Evolutionary conservation across 441 rosid species (phyloP).

Genomic region (Erodium texanum): DNA sequence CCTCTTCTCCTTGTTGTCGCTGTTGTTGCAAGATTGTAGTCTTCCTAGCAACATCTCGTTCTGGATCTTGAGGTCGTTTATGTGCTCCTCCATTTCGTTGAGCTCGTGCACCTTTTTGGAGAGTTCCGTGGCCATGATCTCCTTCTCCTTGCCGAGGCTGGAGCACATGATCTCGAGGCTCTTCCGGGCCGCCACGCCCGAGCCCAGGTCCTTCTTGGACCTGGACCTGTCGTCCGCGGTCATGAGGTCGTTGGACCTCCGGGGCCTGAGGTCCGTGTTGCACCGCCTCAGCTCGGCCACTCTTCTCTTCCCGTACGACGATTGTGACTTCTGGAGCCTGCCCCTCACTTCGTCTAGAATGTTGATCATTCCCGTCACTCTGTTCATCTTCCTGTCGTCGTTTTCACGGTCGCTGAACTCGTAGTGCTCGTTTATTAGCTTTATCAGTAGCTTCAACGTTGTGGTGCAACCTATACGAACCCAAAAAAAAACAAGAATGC

Average conservation of each 20-base stretch:
- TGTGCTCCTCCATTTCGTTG: conserved; percentile 54
- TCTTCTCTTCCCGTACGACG: conserved; percentile 24
- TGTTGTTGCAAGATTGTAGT: conserved; percentile 34
- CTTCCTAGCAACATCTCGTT: conserved; percentile 42
- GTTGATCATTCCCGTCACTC: conserved; percentile 63
- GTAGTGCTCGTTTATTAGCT: conserved; percentile 55
- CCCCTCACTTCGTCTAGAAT: conserved; percentile 64
- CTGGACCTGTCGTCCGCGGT: too few species aligned
- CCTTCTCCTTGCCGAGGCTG: conserved; percentile 80
- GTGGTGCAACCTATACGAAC: not conserved
- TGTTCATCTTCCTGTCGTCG: conserved; percentile 45
- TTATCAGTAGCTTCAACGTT: conserved; percentile 46
- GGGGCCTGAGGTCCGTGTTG: conserved; percentile 54
- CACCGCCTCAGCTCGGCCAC: conserved; percentile 60
- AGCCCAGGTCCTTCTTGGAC: too few species aligned
- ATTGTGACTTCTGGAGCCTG: conserved; percentile 48
- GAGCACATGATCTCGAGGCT: conserved; percentile 73
- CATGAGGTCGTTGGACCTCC: conserved; percentile 6
- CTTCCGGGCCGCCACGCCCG: too few species aligned
- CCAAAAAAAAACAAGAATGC: too few species aligned
- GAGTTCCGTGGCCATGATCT: conserved; percentile 61
- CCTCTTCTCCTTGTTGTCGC: conserved; percentile 34
- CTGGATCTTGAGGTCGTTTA: conserved; percentile 51
- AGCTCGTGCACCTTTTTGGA: conserved; percentile 51
- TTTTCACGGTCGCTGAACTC: conserved; percentile 36